Evolutionary conservation across 140 eudicot genomes (phyloP), one percentile per base, ranked within the genome.

Genomic region (Bidens hawaiensis): DNA sequence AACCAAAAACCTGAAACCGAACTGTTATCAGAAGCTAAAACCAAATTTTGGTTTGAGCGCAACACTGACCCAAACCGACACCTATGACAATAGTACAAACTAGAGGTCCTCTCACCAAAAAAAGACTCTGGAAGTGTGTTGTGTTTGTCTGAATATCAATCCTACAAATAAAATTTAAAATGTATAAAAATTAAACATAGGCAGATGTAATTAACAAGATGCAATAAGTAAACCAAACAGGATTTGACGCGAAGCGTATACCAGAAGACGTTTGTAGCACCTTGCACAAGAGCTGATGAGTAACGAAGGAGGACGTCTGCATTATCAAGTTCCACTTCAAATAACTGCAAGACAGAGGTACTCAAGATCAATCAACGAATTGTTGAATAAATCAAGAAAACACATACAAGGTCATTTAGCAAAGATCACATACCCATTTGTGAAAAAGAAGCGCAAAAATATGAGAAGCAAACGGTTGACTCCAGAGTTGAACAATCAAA

Each of bases 401-500:
- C n/a, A n/a, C n/a, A n/a, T n/a, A n/a, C n/a, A n/a, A n/a, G n/a
- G n/a, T n/a, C n/a, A n/a, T n/a, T 36, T 36, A 36, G 12, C 14
- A 10, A 11, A 36, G 9, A 5, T 36, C 3, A 77, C 90, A 38
- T 86, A 90, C 96, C 98, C 98, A 91, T 76, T 91, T 91, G 71
- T 91, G 95, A 76, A 91, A 91, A 74, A 87, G 62, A 26, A 91
- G 95, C 46, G 96, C 46, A 66, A 91, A 91, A 62, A 91, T 87
- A 76, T 87, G 88, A 72, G 98, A 84, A 2, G 96, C 93, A 80
- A 84, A 91, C 52, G 93, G 86, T 74, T 91, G 98, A 82, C 98
- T 91, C 98, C 98, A 91, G 23, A 91, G 82, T 71, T 91, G 93
- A 28, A 91, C 95, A 76, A 91, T 85, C 70, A 91, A 66, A 62